Conservation (phyloP, 352 stramenopile species). For the Phytophthora lateralis region DNA sequence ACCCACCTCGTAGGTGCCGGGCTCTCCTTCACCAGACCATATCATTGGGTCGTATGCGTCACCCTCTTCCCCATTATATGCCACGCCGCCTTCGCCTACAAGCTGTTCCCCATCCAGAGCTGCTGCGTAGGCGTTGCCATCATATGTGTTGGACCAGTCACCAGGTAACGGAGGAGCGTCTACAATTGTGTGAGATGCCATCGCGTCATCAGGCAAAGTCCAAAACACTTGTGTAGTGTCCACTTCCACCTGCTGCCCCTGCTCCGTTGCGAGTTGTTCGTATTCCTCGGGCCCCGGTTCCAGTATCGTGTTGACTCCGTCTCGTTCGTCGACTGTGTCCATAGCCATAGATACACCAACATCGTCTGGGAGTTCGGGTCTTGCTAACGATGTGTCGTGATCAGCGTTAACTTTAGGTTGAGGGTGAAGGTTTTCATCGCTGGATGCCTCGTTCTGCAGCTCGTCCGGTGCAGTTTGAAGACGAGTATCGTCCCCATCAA, state of each 20-base stretch:
- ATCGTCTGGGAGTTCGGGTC: not conserved
- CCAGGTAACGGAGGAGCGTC: slow-evolving; percentile 1
- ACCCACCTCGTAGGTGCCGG: slow-evolving; percentile 13
- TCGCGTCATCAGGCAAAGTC: slow-evolving; percentile 1
- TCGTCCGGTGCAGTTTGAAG: not conserved
- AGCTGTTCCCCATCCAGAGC: slow-evolving; percentile 10
- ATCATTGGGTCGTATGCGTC: slow-evolving; percentile 18
- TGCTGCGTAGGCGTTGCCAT: not conserved
- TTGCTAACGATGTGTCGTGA: not conserved
- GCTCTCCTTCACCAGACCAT: slow-evolving; percentile 16
- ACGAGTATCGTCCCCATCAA: not conserved
- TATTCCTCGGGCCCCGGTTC: not conserved
- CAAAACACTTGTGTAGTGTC: not conserved
- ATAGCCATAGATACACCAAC: not conserved
- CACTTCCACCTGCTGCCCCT: slow-evolving; percentile 1
- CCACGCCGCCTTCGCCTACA: not conserved
- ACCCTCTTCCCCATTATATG: slow-evolving; percentile 12
- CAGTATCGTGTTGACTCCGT: not conserved
- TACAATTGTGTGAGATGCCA: not conserved
- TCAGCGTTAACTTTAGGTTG: not conserved
- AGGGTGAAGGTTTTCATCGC: not conserved
- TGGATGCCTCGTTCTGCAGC: not conserved
- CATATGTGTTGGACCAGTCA: not conserved
- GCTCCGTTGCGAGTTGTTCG: slow-evolving; percentile 11
- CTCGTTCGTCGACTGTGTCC: not conserved